Percentiles rank a stretch among this genome's conserved stretches.
These are phyloP conservation scores for Neurospora africana DNA, from an alignment of 495 filamentous ascomycete genomes.

Conservation along the genomic window DNA sequence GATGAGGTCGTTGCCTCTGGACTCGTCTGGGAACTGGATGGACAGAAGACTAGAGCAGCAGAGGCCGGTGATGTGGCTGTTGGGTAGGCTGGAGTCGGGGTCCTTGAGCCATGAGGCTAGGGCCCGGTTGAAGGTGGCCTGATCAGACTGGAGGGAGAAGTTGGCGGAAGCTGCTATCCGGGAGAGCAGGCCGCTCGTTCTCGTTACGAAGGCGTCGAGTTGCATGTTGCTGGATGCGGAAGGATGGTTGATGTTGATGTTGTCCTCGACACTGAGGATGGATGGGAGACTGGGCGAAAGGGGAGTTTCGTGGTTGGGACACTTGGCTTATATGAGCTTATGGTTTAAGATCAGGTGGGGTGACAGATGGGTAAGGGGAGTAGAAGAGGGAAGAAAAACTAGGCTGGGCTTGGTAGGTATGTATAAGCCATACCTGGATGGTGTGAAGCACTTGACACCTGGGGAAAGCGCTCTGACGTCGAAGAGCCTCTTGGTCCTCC, in stretches of 20 bases:
- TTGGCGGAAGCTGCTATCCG: conserved; percentile 16
- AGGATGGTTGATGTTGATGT: not conserved
- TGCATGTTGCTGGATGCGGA: conserved; percentile 10
- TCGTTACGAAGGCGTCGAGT: conserved; percentile 13
- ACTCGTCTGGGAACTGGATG: conserved; percentile 15
- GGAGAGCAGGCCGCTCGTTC: conserved; percentile 17
- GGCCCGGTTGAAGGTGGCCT: conserved; percentile 13
- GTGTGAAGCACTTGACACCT: conserved; percentile 64
- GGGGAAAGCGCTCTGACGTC: conserved; percentile 63
- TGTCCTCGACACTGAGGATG: not conserved
- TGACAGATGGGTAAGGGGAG: not conserved
- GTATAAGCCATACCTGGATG: conserved; percentile 8
- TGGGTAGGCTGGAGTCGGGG: conserved; percentile 13
- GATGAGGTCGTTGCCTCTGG: conserved; percentile 7
- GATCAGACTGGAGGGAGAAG: conserved; percentile 10
- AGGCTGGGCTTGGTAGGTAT: not conserved
- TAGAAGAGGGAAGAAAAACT: not conserved
- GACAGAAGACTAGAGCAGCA: conserved; percentile 22
- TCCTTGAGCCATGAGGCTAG: conserved; percentile 21
- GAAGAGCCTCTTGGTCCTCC: conserved; percentile 50
- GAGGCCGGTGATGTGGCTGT: conserved; percentile 20
- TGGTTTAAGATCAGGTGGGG: not conserved
- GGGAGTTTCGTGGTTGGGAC: not conserved
- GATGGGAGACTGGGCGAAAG: not conserved
- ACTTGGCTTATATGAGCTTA: not conserved